phyloP scores from a whole-genome alignment of 257 asterid genomes.

The Solanum gracilifrons region DNA sequence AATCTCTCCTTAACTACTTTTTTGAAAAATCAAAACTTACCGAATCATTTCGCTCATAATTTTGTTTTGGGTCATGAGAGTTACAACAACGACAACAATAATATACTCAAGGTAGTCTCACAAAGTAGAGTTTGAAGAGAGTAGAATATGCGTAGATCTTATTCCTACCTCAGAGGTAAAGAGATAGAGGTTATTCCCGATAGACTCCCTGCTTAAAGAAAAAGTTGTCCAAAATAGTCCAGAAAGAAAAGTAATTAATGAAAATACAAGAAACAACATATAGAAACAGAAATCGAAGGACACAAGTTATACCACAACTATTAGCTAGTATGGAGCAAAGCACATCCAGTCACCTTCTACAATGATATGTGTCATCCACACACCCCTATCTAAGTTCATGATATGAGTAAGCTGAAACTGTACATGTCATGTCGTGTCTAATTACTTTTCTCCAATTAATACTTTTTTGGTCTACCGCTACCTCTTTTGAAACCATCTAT shows the following conservation, averaged over 20 bases:
- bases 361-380: not conserved
- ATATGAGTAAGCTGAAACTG: not conserved
- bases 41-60: not conserved
- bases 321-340: not conserved
- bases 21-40: not conserved
- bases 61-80: not conserved
- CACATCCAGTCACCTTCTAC: not conserved
- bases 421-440: not conserved
- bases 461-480: too few species aligned
- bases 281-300: not conserved
- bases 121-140: not conserved
- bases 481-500: rapidly evolving
- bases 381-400: too few species aligned
- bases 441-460: not conserved
- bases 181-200: rapidly evolving
- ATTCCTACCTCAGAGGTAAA: not conserved
- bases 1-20: not conserved
- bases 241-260: not conserved
- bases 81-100: too few species aligned
- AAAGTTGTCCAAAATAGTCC: rapidly evolving
- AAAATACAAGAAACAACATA: not conserved
- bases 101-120: too few species aligned
- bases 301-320: not conserved
- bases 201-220: rapidly evolving
- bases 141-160: not conserved